Base-by-base conservation (phyloP, 495 filamentous ascomycete genomes). In the Aspergillus hancockii region DNA sequence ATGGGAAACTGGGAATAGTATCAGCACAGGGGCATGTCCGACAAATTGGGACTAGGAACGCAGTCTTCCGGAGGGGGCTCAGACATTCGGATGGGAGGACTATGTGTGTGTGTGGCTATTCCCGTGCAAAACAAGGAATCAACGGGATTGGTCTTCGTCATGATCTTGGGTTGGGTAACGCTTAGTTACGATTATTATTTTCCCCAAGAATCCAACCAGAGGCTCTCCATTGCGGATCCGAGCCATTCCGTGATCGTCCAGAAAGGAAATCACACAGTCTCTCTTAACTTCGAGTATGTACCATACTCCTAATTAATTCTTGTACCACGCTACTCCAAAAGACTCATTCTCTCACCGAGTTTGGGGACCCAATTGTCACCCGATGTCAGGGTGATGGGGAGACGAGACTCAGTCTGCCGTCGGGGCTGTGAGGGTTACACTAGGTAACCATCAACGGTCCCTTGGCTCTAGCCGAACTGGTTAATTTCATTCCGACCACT, bases 1-100 rank as follows among this genome's bases (percentile, higher is more conserved):
- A 45, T 19, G 9, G 16, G 9, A 9, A 13, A n/a, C 3, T 2
- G 41, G 41, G 16, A 45, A 45, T 21, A 45, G 18, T 36, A 36
- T 36, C 34, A 36, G 12, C 34, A 12, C 1, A 10, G 13, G 9
- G 1, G 2, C 4, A 12, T 2, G 34, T 10, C 4, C 3, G 32
- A 36, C 32, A 36, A 14, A 36, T 36, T 12, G 38, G 38, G 38
- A 41, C 21, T 47, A 47, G 43, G 43, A 47, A 47, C 43, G 43
- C 43, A 47, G 43, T 47, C 43, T 3, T 47, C 43, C 43, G 43
- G 43, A 3, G 38, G 43, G 38, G 43, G 43, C 43, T 47, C 21
- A 47, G 43, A 47, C 19, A 9, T 12, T 23, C 8, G 19, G 18
- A 12, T 14, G 41, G 41, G 18, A 45, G 34, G 34, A 19, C 14